These are phyloP conservation scores for Dissophora globulifera DNA, from an alignment of 192 early-diverging fungal genomes.

Conservation along the genomic window DNA sequence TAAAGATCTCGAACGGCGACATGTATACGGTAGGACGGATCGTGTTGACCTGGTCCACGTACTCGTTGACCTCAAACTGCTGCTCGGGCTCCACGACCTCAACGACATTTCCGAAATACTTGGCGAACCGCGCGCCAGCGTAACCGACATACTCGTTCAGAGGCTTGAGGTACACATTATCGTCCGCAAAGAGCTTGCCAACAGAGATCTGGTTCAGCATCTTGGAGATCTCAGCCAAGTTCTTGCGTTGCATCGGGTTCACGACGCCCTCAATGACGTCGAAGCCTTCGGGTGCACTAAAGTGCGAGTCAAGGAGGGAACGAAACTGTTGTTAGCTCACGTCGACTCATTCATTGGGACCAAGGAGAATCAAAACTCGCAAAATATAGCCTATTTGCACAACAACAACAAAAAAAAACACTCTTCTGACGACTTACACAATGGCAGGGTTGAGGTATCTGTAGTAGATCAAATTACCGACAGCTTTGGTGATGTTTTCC, in stretches of 20 bases:
- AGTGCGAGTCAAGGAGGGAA: no score
- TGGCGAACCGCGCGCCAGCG: conserved; percentile 80
- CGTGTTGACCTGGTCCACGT: conserved; percentile 79
- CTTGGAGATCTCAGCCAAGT: conserved; percentile 94
- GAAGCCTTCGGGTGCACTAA: conserved; percentile 93
- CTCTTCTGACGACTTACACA: conserved; percentile 62
- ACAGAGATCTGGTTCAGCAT: conserved; percentile 97
- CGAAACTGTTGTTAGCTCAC: no score
- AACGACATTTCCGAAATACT: conserved; percentile 89
- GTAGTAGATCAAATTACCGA: conserved; percentile 98
- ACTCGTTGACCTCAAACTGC: conserved; percentile 92
- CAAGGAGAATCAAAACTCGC: no score
- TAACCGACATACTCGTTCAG: conserved; percentile 87
- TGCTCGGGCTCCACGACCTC: conserved; percentile 89
- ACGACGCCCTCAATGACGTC: conserved; percentile 92
- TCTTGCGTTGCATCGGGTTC: conserved; percentile 92
- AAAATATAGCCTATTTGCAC: no score
- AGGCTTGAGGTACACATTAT: conserved; percentile 75
- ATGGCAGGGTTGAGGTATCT: conserved; percentile 99
- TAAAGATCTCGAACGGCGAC: conserved; percentile 89
- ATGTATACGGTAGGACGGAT: conserved; percentile 91
- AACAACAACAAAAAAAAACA: conserved; percentile 12
- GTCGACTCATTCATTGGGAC: no score
- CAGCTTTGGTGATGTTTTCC: conserved; percentile 84
- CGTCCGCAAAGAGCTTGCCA: conserved; percentile 78